Base-by-base conservation (phyloP, 2,329 filamentous ascomycete genomes). In the Tothia fuscella region DNA sequence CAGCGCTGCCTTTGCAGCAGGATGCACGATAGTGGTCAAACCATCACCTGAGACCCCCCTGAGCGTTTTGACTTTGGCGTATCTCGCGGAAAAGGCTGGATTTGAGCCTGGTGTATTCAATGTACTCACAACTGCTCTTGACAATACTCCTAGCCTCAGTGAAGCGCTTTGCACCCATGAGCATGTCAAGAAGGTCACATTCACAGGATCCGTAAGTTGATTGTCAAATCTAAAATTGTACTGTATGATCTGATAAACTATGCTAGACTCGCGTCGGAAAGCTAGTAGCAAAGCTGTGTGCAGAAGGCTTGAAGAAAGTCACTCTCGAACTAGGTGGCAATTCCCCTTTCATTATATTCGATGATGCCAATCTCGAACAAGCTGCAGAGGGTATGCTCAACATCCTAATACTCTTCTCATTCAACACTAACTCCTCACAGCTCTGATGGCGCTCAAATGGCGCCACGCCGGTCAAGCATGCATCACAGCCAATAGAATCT, bases 11-110 rank as follows among this genome's bases (percentile, higher is more conserved):
- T 59, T 84, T 29, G 80, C 80, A 2, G 80, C 80, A 3, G 80
- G 80, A 1, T 84, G 80, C 53, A 78, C 80, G 2, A 83, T 88
- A 75, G 67, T 88, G 22, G 62, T 70, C 29, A 85, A 85, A 60
- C 78, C 80, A 2, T 79, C 75, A 3, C 80, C 80, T 1, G 80
- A 85, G 56, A 78, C 74, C 1, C 74, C 75, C 0, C 63, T 78
- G 25, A 71, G 71, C 2, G 67, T 71, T 0, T 56, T 78, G 13
- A 64, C 67, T 2, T 53, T 78, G n/a, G 74, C 65, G 6, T 54
- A 66, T 53, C 56, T 79, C 24, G 73, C 74, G 9, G 57, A 63
- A 35, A 58, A 68, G 34, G 72, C 72, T 3, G 72, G 72, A 1
- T 72, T 80, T 45, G 70, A 72, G 0, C 66, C 71, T 13, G 76